Conservation (phyloP, 2,329 filamentous ascomycete species). For the Ploettnerulaceae sp. region DNA sequence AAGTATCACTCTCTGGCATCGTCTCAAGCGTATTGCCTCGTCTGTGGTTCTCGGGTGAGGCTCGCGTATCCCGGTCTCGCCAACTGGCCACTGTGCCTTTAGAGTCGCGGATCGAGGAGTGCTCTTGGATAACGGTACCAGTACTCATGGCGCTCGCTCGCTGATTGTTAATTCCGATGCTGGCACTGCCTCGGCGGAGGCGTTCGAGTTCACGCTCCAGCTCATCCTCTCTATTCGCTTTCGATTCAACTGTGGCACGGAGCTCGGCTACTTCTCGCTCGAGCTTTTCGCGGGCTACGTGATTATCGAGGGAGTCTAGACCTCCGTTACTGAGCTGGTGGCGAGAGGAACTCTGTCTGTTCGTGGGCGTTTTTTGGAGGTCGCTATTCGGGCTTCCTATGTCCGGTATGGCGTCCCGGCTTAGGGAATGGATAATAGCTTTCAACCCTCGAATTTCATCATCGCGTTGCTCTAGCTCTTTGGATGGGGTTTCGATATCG, state of each 20-base stretch:
- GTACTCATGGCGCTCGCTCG: slow-evolving; percentile 49
- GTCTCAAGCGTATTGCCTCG: slow-evolving; percentile 56
- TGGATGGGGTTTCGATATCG: slow-evolving; percentile 49
- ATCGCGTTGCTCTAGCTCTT: slow-evolving; percentile 88
- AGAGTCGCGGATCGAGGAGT: slow-evolving; percentile 59
- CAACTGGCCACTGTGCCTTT: slow-evolving; percentile 59
- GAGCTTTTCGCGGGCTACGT: slow-evolving; percentile 60
- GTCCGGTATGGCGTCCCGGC: slow-evolving; percentile 58
- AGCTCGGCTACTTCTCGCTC: slow-evolving; percentile 79
- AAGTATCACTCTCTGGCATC: slow-evolving; percentile 65
- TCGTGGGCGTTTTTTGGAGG: slow-evolving; percentile 31
- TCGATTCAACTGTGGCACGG: slow-evolving; percentile 66
- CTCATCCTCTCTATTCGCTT: slow-evolving; percentile 72
- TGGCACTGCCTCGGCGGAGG: slow-evolving; percentile 47
- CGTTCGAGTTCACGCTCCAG: slow-evolving; percentile 75
- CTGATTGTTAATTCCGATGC: slow-evolving; percentile 36
- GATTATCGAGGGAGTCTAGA: slow-evolving; percentile 49
- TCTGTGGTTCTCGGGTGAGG: slow-evolving; percentile 42
- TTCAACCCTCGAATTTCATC: slow-evolving; percentile 97
- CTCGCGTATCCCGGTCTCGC: slow-evolving; percentile 39
- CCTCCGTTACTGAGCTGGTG: slow-evolving; percentile 40
- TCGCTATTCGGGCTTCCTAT: slow-evolving; percentile 23
- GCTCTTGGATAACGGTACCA: slow-evolving; percentile 39
- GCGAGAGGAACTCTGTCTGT: slow-evolving; percentile 21
- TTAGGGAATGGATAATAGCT: slow-evolving; percentile 94